phyloP scores from a whole-genome alignment of 148 eudicot species.

The Vaccinium corymbosum region DNA sequence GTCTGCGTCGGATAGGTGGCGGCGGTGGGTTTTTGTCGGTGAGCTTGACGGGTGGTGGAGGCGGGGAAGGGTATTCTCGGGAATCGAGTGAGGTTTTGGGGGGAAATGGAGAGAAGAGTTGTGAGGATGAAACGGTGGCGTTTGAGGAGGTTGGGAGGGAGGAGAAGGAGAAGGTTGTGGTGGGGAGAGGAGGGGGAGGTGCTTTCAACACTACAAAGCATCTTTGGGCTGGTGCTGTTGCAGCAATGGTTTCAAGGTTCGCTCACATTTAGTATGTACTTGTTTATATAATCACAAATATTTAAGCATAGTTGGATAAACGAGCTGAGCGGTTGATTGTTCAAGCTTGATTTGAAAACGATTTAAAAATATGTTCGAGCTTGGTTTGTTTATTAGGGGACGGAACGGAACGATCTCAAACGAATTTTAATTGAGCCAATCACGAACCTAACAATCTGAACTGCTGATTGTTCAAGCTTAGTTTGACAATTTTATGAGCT shows the following conservation, averaged over 20 bases:
- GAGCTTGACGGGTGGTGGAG: slow-evolving; percentile 46
- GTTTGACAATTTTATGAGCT: neutral
- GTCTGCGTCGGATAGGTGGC: neutral
- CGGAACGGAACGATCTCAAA: neutral
- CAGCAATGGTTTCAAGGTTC: slow-evolving; percentile 94
- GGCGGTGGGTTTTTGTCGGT: slow-evolving; percentile 51
- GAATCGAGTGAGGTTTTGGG: slow-evolving; percentile 35
- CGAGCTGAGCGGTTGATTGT: neutral
- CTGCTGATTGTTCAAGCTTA: neutral
- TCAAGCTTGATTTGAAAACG: neutral
- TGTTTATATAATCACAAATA: no score
- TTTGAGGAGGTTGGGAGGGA: slow-evolving; percentile 25
- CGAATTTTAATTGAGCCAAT: neutral
- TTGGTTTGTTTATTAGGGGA: neutral
- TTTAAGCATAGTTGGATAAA: neutral
- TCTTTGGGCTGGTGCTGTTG: slow-evolving; percentile 96
- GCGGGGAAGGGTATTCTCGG: slow-evolving; percentile 32
- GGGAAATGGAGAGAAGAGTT: slow-evolving; percentile 34
- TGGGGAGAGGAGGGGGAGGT: slow-evolving; percentile 30
- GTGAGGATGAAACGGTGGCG: slow-evolving; percentile 31
- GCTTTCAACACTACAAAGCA: slow-evolving; percentile 87
- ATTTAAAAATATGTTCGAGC: neutral
- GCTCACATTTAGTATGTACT: neutral
- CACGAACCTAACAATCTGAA: neutral
- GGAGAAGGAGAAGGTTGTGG: slow-evolving; percentile 12